A percentile compares a stretch with the other conserved stretches of the same genome.
Evolutionary conservation across 768 basidiomycete species (phyloP).

Genomic region (Trametes cinnabarina): DNA sequence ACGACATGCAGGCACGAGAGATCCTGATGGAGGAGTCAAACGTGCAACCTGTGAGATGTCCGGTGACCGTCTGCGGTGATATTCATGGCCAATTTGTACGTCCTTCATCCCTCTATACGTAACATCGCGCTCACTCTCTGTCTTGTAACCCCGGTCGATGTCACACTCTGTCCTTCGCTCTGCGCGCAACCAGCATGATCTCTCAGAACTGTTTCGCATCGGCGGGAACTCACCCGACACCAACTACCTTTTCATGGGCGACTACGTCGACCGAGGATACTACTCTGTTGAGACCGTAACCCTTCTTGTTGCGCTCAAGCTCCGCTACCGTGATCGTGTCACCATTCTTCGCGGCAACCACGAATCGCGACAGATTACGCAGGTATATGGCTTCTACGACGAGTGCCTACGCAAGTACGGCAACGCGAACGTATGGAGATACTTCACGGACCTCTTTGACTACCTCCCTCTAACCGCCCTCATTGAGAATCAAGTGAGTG

Average conservation of each 20-base stretch:
- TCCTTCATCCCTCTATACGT: conserved; percentile 31
- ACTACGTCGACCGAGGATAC: conserved; percentile 99
- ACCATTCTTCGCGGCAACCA: conserved; percentile 98
- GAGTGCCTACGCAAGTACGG: conserved; percentile 99
- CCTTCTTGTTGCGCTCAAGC: conserved; percentile 92
- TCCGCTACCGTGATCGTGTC: conserved; percentile 96
- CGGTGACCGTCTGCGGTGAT: conserved; percentile 98
- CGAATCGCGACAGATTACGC: conserved; percentile 98
- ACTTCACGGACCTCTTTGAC: conserved; percentile 98
- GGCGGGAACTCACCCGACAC: conserved; percentile 99
- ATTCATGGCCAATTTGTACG: conserved; percentile 99
- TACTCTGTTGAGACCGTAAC: conserved; percentile 99
- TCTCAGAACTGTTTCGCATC: conserved; percentile 97
- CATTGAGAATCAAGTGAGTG: conserved; percentile 96
- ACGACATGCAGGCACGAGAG: conserved; percentile 76
- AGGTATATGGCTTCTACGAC: conserved; percentile 99
- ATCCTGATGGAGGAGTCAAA: conserved; percentile 99
- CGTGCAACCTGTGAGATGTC: conserved; percentile 97
- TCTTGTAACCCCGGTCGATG: conserved; percentile 4
- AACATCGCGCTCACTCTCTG: conserved; percentile 15
- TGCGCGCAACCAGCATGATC: conserved; percentile 78
- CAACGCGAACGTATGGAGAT: conserved; percentile 99
- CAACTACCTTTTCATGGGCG: conserved; percentile 99
- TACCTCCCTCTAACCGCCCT: conserved; percentile 95
- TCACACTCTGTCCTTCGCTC: conserved; percentile 2